A percentile compares a stretch with the other conserved stretches of the same genome.
Evolutionary conservation across 1,139 yeast genomes (phyloP).

Genomic region (Hyphopichia khmerensis): DNA sequence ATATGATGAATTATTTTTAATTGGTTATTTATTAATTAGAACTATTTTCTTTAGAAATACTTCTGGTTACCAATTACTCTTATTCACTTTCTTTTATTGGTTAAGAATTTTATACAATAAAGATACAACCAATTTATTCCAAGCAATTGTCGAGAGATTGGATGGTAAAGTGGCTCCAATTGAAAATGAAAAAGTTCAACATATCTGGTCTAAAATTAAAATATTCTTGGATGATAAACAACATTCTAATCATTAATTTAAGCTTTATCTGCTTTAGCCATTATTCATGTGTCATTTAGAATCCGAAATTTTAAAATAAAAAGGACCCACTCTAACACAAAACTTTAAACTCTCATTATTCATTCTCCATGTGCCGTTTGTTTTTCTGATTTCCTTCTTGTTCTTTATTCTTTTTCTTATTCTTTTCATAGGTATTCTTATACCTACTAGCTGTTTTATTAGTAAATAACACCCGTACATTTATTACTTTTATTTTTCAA

Average conservation of each 20-base stretch:
- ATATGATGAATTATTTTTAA: conserved; percentile 57
- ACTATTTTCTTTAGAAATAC: conserved; percentile 63
- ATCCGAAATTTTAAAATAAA: no score
- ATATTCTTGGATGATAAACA: conserved; percentile 37
- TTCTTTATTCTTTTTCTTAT: background rate
- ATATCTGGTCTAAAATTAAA: conserved; percentile 44
- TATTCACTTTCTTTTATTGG: conserved; percentile 65
- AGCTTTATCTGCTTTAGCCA: no score
- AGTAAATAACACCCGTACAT: background rate
- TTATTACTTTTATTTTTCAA: background rate
- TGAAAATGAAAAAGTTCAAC: conserved; percentile 48
- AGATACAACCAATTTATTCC: conserved; percentile 47
- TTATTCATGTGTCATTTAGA: no score
- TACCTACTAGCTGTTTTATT: background rate
- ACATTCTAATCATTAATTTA: no score
- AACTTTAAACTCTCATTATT: no score
- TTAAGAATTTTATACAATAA: conserved; percentile 58
- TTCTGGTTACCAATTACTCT: conserved; percentile 63
- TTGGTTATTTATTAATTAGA: conserved; percentile 53
- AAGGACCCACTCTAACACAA: no score
- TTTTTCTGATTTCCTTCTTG: background rate
- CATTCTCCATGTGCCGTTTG: no score
- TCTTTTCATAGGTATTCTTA: background rate
- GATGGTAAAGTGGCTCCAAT: conserved; percentile 41
- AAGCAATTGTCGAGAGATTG: conserved; percentile 37